Evolutionary conservation across 176 grass and related monocot species (phyloP).

Genomic region (Juncus effusus): DNA sequence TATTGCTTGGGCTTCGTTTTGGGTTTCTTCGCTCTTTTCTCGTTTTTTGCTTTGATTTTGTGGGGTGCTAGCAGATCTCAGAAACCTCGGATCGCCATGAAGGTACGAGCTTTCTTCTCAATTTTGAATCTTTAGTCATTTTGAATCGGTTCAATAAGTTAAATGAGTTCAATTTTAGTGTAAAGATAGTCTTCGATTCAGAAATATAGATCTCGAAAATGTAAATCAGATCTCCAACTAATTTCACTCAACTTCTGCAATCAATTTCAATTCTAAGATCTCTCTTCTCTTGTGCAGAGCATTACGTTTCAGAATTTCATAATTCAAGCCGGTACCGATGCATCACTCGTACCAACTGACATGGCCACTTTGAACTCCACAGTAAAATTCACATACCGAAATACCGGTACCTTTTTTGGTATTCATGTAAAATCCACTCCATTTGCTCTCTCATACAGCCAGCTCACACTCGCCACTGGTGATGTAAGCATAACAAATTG

Average conservation of each 20-base stretch:
- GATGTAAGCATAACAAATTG: slow-evolving; percentile 34
- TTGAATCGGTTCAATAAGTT: not conserved
- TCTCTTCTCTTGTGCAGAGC: slow-evolving; percentile 39
- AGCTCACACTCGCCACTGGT: slow-evolving; percentile 61
- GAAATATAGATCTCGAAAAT: not conserved
- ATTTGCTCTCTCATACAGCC: slow-evolving; percentile 55
- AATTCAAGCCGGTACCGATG: slow-evolving; percentile 94
- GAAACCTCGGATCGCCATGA: slow-evolving; percentile 62
- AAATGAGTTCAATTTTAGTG: not conserved
- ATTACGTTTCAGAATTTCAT: slow-evolving; percentile 79
- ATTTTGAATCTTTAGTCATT: not conserved
- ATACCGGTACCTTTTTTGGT: slow-evolving; percentile 91
- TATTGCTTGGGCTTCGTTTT: slow-evolving; percentile 55
- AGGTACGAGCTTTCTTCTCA: slow-evolving; percentile 27
- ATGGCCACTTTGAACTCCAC: slow-evolving; percentile 88
- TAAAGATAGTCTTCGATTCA: not conserved
- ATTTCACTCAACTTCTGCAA: too few relatives aligned
- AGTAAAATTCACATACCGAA: slow-evolving; percentile 70
- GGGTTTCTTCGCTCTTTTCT: slow-evolving; percentile 61
- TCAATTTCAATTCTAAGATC: too few relatives aligned
- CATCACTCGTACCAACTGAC: slow-evolving; percentile 92
- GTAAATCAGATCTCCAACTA: too few relatives aligned
- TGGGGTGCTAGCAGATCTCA: slow-evolving; percentile 88
- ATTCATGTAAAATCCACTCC: slow-evolving; percentile 61
- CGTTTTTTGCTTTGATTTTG: slow-evolving; percentile 94